Percentiles rank a stretch among this genome's conserved stretches.
Evolutionary conservation across 306 rosid species (phyloP).

Genomic region (Dicorynia guianensis): DNA sequence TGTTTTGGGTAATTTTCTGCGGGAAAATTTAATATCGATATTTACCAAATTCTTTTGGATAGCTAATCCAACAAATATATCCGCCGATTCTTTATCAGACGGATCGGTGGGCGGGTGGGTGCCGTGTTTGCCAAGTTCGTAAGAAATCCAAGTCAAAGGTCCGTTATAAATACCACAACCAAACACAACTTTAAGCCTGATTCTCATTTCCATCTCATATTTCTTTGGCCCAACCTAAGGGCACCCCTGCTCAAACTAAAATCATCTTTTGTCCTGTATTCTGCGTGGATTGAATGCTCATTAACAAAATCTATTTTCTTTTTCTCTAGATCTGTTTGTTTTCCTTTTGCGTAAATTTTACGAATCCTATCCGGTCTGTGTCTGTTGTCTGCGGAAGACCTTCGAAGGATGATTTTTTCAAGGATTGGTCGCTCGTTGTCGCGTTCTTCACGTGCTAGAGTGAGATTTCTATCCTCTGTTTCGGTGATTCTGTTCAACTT

Average conservation of each 20-base stretch:
- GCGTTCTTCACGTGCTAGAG: conserved; percentile 69
- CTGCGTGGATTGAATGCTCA: no score
- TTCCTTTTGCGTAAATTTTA: not conserved
- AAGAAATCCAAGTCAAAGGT: not conserved
- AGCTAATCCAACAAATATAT: no score
- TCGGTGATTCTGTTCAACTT: not conserved
- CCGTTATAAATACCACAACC: not conserved
- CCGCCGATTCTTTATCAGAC: not conserved
- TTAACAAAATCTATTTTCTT: no score
- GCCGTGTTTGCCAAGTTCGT: conserved; percentile 57
- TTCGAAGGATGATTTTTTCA: conserved; percentile 61
- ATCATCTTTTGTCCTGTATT: not conserved
- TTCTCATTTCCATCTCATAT: not conserved
- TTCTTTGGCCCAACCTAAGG: not conserved
- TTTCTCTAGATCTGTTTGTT: conserved; percentile 25
- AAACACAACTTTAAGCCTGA: conserved; percentile 20
- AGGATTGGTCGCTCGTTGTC: conserved; percentile 70
- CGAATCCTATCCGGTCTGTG: not conserved
- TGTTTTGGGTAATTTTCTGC: no score
- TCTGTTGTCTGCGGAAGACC: not conserved
- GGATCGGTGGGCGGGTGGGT: conserved; percentile 35
- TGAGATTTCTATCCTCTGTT: conserved; percentile 35
- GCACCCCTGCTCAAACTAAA: not conserved
- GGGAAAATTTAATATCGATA: no score
- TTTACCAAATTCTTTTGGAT: no score